Percentiles rank a stretch among this genome's conserved stretches.
Conservation (phyloP, 1,284 basidiomycete genomes). For the Heterobasidion annosum region DNA sequence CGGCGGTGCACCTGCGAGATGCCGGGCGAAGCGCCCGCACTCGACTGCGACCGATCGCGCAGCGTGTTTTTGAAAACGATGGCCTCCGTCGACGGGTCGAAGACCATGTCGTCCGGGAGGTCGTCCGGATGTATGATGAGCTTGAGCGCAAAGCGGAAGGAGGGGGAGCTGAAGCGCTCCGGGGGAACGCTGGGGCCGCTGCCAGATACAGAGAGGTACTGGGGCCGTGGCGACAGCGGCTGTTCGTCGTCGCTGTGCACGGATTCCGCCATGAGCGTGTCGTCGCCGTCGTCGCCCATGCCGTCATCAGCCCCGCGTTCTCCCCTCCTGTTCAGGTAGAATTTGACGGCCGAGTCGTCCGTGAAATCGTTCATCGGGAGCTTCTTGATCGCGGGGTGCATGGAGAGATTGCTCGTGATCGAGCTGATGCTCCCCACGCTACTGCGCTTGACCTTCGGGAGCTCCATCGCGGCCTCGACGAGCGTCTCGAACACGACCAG, state of each 20-base stretch:
- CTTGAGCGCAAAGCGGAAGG: slow-evolving; percentile 79
- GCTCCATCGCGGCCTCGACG: slow-evolving; percentile 67
- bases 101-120: slow-evolving; percentile 87
- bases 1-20: slow-evolving; percentile 53
- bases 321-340: slow-evolving; percentile 74
- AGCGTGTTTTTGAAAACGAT: slow-evolving; percentile 76
- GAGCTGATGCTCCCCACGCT: slow-evolving; percentile 92
- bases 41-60: slow-evolving; percentile 37
- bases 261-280: slow-evolving; percentile 38
- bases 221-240: slow-evolving; percentile 18
- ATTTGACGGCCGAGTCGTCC: slow-evolving; percentile 94
- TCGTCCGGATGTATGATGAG: slow-evolving; percentile 83
- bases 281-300: slow-evolving; percentile 35
- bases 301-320: slow-evolving; percentile 25
- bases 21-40: slow-evolving; percentile 30
- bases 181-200: slow-evolving; percentile 40
- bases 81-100: slow-evolving; percentile 86
- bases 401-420: slow-evolving; percentile 81
- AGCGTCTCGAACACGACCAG: slow-evolving; percentile 82
- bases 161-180: slow-evolving; percentile 73
- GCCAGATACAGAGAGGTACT: slow-evolving; percentile 29
- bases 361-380: slow-evolving; percentile 95
- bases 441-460: slow-evolving; percentile 86
- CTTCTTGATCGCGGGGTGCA: slow-evolving; percentile 90
- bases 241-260: slow-evolving; percentile 16